Evolutionary conservation across 306 rosid species (phyloP).

Genomic region (Cyclanthera cordifolia): DNA sequence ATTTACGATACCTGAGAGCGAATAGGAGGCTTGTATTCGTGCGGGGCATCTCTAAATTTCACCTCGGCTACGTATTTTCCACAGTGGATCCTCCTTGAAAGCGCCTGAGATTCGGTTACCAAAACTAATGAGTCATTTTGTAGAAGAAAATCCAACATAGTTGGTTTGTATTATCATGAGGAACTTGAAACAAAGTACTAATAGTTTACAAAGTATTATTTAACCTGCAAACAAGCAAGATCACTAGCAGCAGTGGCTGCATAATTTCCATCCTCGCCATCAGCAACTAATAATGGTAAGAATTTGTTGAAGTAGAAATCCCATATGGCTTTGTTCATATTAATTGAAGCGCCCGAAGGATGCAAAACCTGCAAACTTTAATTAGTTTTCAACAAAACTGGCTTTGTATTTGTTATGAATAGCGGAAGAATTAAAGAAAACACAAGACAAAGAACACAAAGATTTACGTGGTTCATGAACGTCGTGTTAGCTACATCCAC

Average conservation of each 20-base stretch:
- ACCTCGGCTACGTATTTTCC: conserved; percentile 94
- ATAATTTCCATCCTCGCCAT: conserved; percentile 78
- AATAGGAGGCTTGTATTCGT: conserved; percentile 67
- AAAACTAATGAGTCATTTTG: too few species aligned
- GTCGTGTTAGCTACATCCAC: too few species aligned
- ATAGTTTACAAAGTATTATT: background rate
- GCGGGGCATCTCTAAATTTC: conserved; percentile 64
- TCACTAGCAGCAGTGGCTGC: conserved; percentile 79
- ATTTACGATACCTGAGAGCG: conserved; percentile 49
- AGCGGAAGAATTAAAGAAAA: too few species aligned
- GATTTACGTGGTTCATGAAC: too few species aligned
- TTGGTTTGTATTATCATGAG: background rate
- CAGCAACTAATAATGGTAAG: conserved; percentile 46
- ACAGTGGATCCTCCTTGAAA: conserved; percentile 79
- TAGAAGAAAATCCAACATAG: background rate
- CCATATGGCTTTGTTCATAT: conserved; percentile 64
- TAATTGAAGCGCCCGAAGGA: conserved; percentile 50
- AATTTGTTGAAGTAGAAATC: conserved; percentile 44
- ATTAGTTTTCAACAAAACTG: background rate
- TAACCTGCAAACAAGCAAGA: conserved; percentile 77
- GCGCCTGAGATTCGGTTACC: conserved; percentile 34
- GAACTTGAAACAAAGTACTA: background rate
- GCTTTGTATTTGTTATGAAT: too few species aligned
- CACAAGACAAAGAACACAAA: too few species aligned
- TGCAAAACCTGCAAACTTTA: conserved; percentile 43